A percentile compares a stretch with the other conserved stretches of the same genome.
Evolutionary conservation across 2,329 filamentous ascomycete genomes (phyloP).

Genomic region (Colletotrichum sublineola): DNA sequence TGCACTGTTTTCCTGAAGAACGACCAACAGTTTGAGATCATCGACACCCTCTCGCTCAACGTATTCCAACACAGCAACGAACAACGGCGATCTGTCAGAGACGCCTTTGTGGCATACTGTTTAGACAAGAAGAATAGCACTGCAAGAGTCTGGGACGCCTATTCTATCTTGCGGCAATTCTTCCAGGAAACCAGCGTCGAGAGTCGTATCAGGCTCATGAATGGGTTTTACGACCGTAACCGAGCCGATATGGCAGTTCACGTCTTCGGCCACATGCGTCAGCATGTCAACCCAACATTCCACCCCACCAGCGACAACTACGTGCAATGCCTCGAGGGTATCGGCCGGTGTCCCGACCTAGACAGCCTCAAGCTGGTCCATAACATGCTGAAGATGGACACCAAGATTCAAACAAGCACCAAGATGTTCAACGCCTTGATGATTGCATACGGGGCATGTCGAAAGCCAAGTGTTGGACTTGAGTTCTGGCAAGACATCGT

Average conservation of each 20-base stretch:
- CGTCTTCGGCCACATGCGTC: constrained; percentile 95
- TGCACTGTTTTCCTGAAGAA: constrained; percentile 80
- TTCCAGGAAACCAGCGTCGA: constrained; percentile 75
- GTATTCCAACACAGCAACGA: constrained; percentile 76
- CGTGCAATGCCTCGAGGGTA: constrained; percentile 80
- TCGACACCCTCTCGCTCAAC: constrained; percentile 84
- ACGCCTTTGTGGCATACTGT: constrained; percentile 77
- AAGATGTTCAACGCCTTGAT: constrained; percentile 86
- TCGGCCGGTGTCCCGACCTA: constrained; percentile 66
- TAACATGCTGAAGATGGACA: constrained; percentile 95
- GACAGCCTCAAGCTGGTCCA: constrained; percentile 80
- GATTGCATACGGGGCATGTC: constrained; percentile 83
- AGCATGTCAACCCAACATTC: constrained; percentile 72
- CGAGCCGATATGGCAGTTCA: constrained; percentile 87
- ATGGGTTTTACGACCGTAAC: constrained; percentile 81
- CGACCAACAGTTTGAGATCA: constrained; percentile 82
- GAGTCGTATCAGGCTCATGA: constrained; percentile 81
- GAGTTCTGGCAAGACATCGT: constrained; percentile 88
- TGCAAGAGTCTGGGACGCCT: constrained; percentile 73
- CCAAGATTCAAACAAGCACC: constrained; percentile 82
- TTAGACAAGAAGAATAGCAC: constrained; percentile 73
- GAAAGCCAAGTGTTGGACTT: constrained; percentile 74
- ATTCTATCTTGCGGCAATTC: constrained; percentile 74
- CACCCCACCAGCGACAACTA: constrained; percentile 83
- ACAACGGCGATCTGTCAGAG: constrained; percentile 76